Evolutionary conservation across 139 green algal genomes (phyloP), one percentile per base, ranked within the genome.

Genomic region (Chlorella vulgaris): DNA sequence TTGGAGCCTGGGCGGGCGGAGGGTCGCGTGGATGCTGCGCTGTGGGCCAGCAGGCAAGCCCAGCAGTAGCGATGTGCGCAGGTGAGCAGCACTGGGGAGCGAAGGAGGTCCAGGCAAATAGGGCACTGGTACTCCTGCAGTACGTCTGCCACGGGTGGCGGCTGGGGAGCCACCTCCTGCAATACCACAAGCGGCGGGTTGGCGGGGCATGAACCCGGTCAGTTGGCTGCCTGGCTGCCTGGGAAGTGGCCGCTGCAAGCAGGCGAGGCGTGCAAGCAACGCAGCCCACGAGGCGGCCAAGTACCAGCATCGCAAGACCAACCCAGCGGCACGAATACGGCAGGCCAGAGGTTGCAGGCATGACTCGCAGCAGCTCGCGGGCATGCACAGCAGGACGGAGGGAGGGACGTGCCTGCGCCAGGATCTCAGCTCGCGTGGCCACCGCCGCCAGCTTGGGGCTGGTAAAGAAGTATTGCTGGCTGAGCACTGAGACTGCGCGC

Each of bases 11-110:
- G 29, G 3, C 5, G 7, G 40, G 55, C 71, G 50, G 21, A 7
- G 10, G 18, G 19, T 43, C 15, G 42, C 43, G 7, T 58, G 51
- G 39, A 26, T 2, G 71, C 58, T 3, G 73, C 53, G 62, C 81
- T 85, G 70, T 90, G 74, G 2, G 83, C 66, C 0, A 96, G 86
- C 83, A 96, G 68, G 88, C 94, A 98, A 51, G 89, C 90, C 92
- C 92, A 96, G 89, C 94, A 98, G 88, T 96, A 97, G 42, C 90
- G 84, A 76, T 98, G 94, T 0, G 89, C 89, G 81, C 94, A 98
- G n/a, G 91, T 93, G 6, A 98, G 89, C 29, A 96, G 87, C 62
- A 97, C 94, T 0, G 93, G 92, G 73, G 86, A 91, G 78, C 91
- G 89, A 66, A 97, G 89, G 33, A 89, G 8, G 35, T 80, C 58